A percentile compares a stretch with the other conserved stretches of the same genome.
Evolutionary conservation across 2,329 filamentous ascomycete species (phyloP).

Genomic region (Cladosporium phlei): DNA sequence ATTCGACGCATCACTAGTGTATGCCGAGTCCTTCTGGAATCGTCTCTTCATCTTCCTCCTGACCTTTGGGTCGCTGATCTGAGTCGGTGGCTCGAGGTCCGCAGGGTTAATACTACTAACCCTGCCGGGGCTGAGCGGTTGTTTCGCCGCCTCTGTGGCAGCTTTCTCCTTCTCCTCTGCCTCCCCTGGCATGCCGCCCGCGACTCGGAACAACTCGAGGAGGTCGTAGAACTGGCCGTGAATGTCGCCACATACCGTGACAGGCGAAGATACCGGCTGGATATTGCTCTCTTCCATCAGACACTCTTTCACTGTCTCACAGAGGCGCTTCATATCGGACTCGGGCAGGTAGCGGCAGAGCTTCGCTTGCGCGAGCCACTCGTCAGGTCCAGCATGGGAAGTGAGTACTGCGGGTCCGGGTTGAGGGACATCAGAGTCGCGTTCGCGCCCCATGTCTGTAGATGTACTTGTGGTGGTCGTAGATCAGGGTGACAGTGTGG

Average conservation of each 20-base stretch:
- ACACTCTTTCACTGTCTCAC: conserved; percentile 97
- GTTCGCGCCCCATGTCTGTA: conserved; percentile 43
- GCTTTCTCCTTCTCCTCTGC: conserved; percentile 27
- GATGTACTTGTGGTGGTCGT: not conserved
- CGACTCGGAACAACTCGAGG: conserved; percentile 91
- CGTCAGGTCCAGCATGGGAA: conserved; percentile 79
- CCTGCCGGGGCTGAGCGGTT: conserved; percentile 40
- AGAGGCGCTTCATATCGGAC: conserved; percentile 95
- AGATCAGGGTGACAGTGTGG: conserved; percentile 9
- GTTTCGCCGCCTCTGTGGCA: conserved; percentile 17
- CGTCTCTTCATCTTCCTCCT: conserved; percentile 72
- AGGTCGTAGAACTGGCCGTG: conserved; percentile 99
- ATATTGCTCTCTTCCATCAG: conserved; percentile 99
- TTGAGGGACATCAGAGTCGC: conserved; percentile 64
- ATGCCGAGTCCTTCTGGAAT: conserved; percentile 48
- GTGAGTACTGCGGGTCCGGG: conserved; percentile 84
- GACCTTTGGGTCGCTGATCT: conserved; percentile 81
- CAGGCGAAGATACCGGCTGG: conserved; percentile 91
- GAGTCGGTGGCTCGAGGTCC: conserved; percentile 84
- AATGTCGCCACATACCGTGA: conserved; percentile 96
- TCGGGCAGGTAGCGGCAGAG: conserved; percentile 97
- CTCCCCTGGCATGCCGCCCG: conserved; percentile 92
- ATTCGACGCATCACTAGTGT: conserved; percentile 49
- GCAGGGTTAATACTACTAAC: conserved; percentile 65
- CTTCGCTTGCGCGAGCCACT: conserved; percentile 95